Evolutionary conservation across 2,329 filamentous ascomycete genomes (phyloP).

Genomic region (Septoria petroselini): DNA sequence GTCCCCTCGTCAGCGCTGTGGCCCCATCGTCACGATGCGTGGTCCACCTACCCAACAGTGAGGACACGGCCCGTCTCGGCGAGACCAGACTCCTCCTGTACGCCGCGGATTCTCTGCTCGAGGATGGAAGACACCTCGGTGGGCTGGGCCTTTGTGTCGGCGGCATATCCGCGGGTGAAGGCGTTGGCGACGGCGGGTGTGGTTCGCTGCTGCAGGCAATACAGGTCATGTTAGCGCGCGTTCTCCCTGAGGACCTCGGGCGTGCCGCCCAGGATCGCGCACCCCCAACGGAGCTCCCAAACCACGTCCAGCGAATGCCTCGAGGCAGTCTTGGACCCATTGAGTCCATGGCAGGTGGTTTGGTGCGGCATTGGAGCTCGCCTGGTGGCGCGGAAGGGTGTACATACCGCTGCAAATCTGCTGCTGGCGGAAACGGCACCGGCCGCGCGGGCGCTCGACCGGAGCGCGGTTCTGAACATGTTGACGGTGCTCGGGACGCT

Average conservation of each 20-base stretch:
- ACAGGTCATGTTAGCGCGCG: slow-evolving; percentile 51
- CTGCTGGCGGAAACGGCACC: slow-evolving; percentile 88
- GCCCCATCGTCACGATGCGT: background rate
- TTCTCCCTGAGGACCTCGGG: slow-evolving; percentile 34
- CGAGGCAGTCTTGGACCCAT: slow-evolving; percentile 46
- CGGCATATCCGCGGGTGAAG: slow-evolving; percentile 75
- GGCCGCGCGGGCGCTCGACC: slow-evolving; percentile 93
- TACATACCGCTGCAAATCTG: slow-evolving; percentile 92
- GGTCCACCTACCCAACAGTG: slow-evolving; percentile 84
- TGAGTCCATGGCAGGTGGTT: slow-evolving; percentile 25
- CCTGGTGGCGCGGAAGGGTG: slow-evolving; percentile 42
- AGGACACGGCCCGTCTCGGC: slow-evolving; percentile 99
- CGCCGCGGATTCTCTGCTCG: slow-evolving; percentile 97
- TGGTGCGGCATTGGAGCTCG: slow-evolving; percentile 42
- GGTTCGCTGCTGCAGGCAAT: slow-evolving; percentile 69
- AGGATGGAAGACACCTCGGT: slow-evolving; percentile 99
- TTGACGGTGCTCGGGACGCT: slow-evolving; percentile 50
- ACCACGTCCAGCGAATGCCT: slow-evolving; percentile 36
- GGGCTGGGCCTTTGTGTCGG: slow-evolving; percentile 89
- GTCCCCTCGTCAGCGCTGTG: slow-evolving; percentile 28
- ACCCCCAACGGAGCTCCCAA: slow-evolving; percentile 40
- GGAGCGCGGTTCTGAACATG: slow-evolving; percentile 97
- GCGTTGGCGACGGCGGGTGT: slow-evolving; percentile 74
- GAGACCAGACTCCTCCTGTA: slow-evolving; percentile 92
- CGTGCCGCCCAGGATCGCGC: slow-evolving; percentile 33